These are phyloP conservation scores for Nitzschia putrida DNA, from an alignment of 108 stramenopile genomes.

Conservation along the genomic window DNA sequence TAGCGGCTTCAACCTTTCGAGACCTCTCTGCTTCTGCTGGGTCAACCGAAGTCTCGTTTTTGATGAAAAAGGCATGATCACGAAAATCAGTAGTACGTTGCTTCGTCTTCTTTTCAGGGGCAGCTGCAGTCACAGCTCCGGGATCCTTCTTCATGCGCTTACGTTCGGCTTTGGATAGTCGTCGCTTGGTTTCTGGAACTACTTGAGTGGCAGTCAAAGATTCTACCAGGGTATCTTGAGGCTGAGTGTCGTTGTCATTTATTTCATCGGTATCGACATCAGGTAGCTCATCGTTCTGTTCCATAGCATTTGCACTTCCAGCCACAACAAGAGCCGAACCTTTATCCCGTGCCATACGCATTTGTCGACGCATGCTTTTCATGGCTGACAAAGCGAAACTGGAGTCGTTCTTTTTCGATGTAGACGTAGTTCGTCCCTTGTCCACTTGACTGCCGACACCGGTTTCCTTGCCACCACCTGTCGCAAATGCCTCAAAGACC, in stretches of 20 bases:
- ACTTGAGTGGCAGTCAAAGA: not conserved
- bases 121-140: slow-evolving; percentile 14
- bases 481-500: slow-evolving; percentile 94
- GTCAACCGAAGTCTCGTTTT: slow-evolving; percentile 77
- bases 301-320: slow-evolving; percentile 56
- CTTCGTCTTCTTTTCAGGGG: slow-evolving; percentile 52
- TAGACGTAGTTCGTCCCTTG: slow-evolving; percentile 58
- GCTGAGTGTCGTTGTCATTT: slow-evolving; percentile 11
- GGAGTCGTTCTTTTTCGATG: slow-evolving; percentile 50
- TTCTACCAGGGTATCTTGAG: slow-evolving; percentile 2
- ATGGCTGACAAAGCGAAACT: slow-evolving; percentile 80
- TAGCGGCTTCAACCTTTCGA: slow-evolving; percentile 81
- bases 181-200: slow-evolving; percentile 39
- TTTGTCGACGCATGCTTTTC: slow-evolving; percentile 89
- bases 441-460: slow-evolving; percentile 80
- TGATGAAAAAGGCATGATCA: slow-evolving; percentile 83
- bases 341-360: slow-evolving; percentile 84
- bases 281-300: slow-evolving; percentile 39
- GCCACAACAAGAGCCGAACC: slow-evolving; percentile 76
- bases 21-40: slow-evolving; percentile 64
- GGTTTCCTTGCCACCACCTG: slow-evolving; percentile 74
- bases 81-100: slow-evolving; percentile 72
- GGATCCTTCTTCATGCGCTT: slow-evolving; percentile 81
- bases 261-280: slow-evolving; percentile 15
- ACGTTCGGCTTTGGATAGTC: slow-evolving; percentile 91